Evolutionary conservation across 2,329 filamentous ascomycete genomes (phyloP).

Genomic region (Hypoxylon sp.): DNA sequence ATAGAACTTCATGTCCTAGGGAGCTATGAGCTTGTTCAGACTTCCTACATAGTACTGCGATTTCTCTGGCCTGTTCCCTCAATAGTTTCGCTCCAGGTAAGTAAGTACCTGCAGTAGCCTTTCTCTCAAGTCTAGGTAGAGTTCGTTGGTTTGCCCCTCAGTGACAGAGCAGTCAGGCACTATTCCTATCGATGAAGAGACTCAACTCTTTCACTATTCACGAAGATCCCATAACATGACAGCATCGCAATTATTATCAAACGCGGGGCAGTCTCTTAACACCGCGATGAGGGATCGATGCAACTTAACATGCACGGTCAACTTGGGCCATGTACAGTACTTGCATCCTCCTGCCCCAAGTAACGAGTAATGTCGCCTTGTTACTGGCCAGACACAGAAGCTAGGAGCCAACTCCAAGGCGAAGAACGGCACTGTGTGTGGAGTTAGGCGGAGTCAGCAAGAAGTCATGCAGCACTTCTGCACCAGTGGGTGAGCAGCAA

Average conservation of each 20-base stretch:
- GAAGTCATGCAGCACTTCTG: constrained; percentile 38
- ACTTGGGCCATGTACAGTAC: constrained; percentile 25
- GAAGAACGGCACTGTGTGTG: constrained; percentile 30
- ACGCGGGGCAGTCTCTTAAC: constrained; percentile 33
- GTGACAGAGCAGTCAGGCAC: too few species aligned
- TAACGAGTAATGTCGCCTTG: constrained; percentile 22
- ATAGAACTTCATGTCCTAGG: constrained; percentile 1
- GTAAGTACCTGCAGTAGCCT: background rate
- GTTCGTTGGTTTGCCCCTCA: too few species aligned
- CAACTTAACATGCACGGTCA: constrained; percentile 25
- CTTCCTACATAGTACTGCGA: too few species aligned
- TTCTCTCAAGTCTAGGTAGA: background rate
- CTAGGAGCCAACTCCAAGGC: constrained; percentile 28
- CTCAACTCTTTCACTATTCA: too few species aligned
- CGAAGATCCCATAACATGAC: too few species aligned
- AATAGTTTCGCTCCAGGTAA: too few species aligned
- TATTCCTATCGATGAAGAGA: too few species aligned
- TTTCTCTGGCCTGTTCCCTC: too few species aligned
- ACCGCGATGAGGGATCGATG: constrained; percentile 33
- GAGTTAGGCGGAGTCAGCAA: constrained; percentile 37
- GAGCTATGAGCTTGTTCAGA: constrained; percentile 31
- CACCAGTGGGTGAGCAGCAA: constrained; percentile 36
- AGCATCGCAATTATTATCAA: constrained; percentile 18
- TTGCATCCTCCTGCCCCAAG: constrained; percentile 19
- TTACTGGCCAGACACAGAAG: constrained; percentile 29